A percentile compares a stretch with the other conserved stretches of the same genome.
Conservation (phyloP, 768 basidiomycete genomes). For the Mycena haematopus region DNA sequence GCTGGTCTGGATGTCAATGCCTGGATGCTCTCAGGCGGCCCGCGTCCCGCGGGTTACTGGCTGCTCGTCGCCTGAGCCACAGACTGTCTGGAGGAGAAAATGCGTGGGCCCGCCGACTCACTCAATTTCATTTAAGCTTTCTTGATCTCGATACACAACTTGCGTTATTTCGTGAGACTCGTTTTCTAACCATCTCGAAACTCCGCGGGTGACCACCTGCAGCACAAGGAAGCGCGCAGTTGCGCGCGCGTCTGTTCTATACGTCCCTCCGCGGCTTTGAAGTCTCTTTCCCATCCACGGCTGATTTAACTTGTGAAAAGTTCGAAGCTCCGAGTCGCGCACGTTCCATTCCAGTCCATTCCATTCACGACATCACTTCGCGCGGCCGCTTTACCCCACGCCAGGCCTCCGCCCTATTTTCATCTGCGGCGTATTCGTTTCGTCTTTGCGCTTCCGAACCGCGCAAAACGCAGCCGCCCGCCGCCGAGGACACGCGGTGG, state of each 20-base stretch:
- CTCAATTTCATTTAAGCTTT: background rate
- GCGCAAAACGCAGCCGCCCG: background rate
- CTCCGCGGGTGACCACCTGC: too few relatives aligned
- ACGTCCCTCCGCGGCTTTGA: background rate
- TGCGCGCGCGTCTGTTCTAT: too few relatives aligned
- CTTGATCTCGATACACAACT: background rate
- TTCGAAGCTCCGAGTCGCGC: background rate
- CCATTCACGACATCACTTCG: background rate
- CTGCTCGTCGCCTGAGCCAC: background rate
- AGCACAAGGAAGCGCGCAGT: too few relatives aligned
- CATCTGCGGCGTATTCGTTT: too few relatives aligned
- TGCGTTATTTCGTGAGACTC: background rate
- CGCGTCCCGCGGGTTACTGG: background rate
- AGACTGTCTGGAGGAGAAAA: too few relatives aligned
- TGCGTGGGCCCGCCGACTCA: too few relatives aligned
- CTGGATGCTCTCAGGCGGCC: background rate
- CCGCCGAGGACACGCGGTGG: background rate
- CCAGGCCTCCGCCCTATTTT: background rate
- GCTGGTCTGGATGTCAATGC: background rate
- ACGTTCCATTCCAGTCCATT: background rate
- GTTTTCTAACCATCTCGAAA: background rate
- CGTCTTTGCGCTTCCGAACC: background rate
- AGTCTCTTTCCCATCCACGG: background rate
- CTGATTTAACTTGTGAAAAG: background rate
- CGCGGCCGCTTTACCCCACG: background rate